phyloP scores from a whole-genome alignment of 2,329 filamentous ascomycete species.

The Aspergillus alliaceus region DNA sequence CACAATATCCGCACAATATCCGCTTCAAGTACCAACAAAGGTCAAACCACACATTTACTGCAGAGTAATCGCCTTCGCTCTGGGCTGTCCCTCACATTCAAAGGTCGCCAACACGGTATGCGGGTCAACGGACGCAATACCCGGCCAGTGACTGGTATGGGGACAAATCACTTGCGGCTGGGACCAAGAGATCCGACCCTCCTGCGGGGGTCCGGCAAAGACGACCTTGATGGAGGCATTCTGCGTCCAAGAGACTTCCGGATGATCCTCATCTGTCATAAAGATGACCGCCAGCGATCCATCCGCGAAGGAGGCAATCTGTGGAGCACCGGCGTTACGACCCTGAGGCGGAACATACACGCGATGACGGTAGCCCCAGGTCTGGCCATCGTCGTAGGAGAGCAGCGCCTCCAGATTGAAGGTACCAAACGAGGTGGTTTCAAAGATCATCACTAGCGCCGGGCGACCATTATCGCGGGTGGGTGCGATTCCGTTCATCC shows the following conservation, averaged over 20 bases:
- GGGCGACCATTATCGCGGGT: constrained; percentile 32
- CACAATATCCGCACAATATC: no score
- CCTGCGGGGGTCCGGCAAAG: constrained; percentile 33
- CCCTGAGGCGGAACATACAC: constrained; percentile 41
- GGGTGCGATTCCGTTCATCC: constrained; percentile 47
- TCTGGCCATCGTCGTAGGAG: constrained; percentile 46
- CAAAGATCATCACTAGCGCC: constrained; percentile 48
- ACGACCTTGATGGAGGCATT: constrained; percentile 45
- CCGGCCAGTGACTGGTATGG: constrained; percentile 41
- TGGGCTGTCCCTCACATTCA: constrained; percentile 27
- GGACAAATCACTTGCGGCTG: constrained; percentile 30
- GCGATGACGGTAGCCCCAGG: constrained; percentile 42
- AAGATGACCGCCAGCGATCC: constrained; percentile 46
- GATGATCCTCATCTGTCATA: constrained; percentile 48
- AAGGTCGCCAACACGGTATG: constrained; percentile 28
- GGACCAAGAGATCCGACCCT: constrained; percentile 37
- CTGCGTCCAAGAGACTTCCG: constrained; percentile 37
- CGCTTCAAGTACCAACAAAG: no score
- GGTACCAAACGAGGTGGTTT: constrained; percentile 43
- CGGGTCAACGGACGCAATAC: constrained; percentile 30
- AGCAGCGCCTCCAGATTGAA: constrained; percentile 48
- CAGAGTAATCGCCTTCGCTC: constrained; percentile 22
- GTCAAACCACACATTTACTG: no score
- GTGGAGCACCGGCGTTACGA: constrained; percentile 46
- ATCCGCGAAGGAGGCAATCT: constrained; percentile 44